These are phyloP conservation scores for Cladophialophora immunda DNA, from an alignment of 2,329 filamentous ascomycete genomes.

Conservation along the genomic window DNA sequence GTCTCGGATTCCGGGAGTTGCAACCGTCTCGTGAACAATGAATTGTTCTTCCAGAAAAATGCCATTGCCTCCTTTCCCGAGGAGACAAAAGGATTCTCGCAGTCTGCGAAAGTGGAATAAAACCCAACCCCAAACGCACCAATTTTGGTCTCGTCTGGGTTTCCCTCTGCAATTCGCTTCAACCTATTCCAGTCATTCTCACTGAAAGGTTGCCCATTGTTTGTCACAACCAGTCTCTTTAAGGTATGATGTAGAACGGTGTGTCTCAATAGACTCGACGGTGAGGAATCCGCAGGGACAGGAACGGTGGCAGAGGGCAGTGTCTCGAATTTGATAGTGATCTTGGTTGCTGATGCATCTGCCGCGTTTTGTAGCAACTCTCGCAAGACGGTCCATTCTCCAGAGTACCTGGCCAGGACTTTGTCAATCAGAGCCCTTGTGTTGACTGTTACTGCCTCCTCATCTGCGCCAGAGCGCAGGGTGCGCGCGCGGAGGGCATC, in stretches of 20 bases:
- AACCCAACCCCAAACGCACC: constrained; percentile 98
- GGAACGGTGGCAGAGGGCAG: constrained; percentile 81
- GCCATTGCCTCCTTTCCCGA: constrained; percentile 94
- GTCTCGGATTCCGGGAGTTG: constrained; percentile 73
- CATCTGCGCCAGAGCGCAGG: constrained; percentile 83
- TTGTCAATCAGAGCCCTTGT: constrained; percentile 97
- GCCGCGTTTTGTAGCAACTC: constrained; percentile 99
- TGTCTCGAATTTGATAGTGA: constrained; percentile 92
- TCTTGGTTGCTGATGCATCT: constrained; percentile 88
- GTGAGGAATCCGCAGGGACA: constrained; percentile 69
- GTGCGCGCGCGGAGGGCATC: constrained; percentile 82
- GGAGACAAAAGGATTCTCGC: constrained; percentile 95
- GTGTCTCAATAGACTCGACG: constrained; percentile 80
- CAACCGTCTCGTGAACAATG: constrained; percentile 88
- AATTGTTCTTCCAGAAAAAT: constrained; percentile 99
- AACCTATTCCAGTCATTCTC: constrained; percentile 91
- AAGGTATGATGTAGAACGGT: constrained; percentile 85
- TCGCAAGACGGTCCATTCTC: constrained; percentile 87
- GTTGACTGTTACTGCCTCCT: constrained; percentile 97
- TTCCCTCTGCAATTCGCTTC: constrained; percentile 98
- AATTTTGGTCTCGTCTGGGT: constrained; percentile 98
- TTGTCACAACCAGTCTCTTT: constrained; percentile 86
- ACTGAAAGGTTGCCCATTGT: constrained; percentile 87
- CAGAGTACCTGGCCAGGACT: constrained; percentile 93
- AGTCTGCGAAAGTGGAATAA: constrained; percentile 98